phyloP scores from a whole-genome alignment of 345 rosid genomes.

The Iberis pinnata region DNA sequence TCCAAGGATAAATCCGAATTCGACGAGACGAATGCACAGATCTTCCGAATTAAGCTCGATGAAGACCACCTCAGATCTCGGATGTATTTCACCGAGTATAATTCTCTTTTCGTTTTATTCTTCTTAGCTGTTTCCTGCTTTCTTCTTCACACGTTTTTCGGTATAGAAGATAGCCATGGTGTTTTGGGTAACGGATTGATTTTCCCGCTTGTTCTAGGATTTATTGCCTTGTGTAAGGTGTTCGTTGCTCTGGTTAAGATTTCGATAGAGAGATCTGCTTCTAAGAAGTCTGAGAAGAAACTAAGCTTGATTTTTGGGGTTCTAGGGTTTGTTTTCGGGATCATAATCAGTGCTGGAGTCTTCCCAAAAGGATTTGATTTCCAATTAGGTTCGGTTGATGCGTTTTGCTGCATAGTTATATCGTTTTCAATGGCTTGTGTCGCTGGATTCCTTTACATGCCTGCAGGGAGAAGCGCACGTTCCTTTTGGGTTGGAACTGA shows the following conservation, averaged over 20 bases:
- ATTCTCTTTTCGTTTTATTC: constrained; percentile 38
- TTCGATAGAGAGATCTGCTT: constrained; percentile 76
- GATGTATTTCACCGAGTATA: constrained; percentile 54
- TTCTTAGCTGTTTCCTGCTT: constrained; percentile 42
- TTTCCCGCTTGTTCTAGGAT: constrained; percentile 49
- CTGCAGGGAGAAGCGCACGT: constrained; percentile 66
- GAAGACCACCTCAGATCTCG: constrained; percentile 66
- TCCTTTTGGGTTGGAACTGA: constrained; percentile 94
- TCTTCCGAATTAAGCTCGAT: constrained; percentile 82
- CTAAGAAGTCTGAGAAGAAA: constrained; percentile 73
- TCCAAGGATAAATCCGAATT: constrained; percentile 74
- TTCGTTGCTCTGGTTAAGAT: constrained; percentile 41
- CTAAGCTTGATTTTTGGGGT: constrained; percentile 47
- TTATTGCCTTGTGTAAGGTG: constrained; percentile 41
- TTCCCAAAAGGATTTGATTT: constrained; percentile 48
- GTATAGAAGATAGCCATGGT: constrained; percentile 30
- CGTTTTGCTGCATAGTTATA: constrained; percentile 39
- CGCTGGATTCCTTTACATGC: constrained; percentile 57
- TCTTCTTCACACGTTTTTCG: constrained; percentile 42
- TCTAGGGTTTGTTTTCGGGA: constrained; percentile 55
- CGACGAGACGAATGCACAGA: constrained; percentile 89
- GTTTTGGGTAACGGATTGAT: constrained; percentile 48
- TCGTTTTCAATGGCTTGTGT: constrained; percentile 56
- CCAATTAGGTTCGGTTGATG: constrained; percentile 50
- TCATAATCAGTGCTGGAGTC: constrained; percentile 42